Evolutionary conservation across 192 early-diverging fungal species (phyloP), one percentile per base, ranked within the genome.

Genomic region (Entophlyctis luteolus): DNA sequence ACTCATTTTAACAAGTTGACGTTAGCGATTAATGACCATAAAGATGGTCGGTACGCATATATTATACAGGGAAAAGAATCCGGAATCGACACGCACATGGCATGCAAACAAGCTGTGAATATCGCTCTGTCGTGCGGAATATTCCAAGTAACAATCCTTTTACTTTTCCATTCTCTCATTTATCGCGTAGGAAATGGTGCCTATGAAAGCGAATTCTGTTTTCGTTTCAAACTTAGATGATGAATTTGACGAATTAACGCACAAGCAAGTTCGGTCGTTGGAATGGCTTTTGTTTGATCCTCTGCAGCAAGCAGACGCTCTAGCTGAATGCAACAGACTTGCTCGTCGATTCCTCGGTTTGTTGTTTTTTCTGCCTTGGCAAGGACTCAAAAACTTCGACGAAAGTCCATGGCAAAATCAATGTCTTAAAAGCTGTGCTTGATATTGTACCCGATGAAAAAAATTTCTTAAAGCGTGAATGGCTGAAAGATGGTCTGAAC

Each of bases 241-340:
- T 5, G 47, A 57, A 2, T 73, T 79, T 48, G 53, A 28, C 5
- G 60, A 63, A 31, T 23, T 29, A 12, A 20, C 22, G 10, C 50
- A 52, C 16, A 67, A 63, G 23, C 79, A 79, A 50, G 74, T 89
- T 29, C 75, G 77, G 3, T 78, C 83, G 10, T 72, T 89, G n/a
- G 85, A 83, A 50, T 86, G 85, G 82, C 75, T 87, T 5, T 73
- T 78, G 0, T 73, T 73, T 55, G 76, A 77, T 28, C 54, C 67
- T n/a, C 55, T 48, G 22, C 74, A 84, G 36, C 69, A 82, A 55
- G 58, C 67, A 25, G 67, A 83, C 16, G 77, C 79, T 0, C 71
- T 88, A 0, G 50, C 77, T 14, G 71, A 73, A 48, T 55, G 48
- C 56, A 85, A 79, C 65, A 60, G 59, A 22, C 76, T 89, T 4